phyloP scores from a whole-genome alignment of 2,329 filamentous ascomycete genomes.

The Mollisia scopiformis region DNA sequence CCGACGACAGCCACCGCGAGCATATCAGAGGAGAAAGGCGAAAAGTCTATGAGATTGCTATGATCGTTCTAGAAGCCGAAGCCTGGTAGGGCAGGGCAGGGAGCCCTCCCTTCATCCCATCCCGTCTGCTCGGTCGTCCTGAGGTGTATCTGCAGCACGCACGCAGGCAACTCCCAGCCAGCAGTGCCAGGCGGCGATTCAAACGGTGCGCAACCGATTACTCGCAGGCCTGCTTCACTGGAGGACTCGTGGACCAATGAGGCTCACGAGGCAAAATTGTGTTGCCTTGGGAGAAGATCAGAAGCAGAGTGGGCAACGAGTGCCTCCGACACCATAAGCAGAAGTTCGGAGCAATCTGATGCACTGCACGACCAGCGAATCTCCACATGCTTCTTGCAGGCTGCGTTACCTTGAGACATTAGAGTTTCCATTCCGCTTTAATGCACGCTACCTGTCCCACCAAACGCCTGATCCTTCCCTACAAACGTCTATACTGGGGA shows the following conservation, averaged over 20 bases:
- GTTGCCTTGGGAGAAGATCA: constrained; percentile 11
- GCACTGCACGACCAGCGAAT: constrained; percentile 31
- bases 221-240: background rate
- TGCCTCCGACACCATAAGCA: constrained; percentile 2
- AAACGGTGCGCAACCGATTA: background rate
- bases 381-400: constrained; percentile 8
- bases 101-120: background rate
- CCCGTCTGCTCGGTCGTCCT: background rate
- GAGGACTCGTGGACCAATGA: constrained; percentile 12
- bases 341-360: constrained; percentile 10
- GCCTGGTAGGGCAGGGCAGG: too few species aligned
- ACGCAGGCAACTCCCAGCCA: background rate
- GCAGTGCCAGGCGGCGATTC: background rate
- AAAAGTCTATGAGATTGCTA: background rate
- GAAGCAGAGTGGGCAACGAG: constrained; percentile 5
- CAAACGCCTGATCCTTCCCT: constrained; percentile 21
- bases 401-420: constrained; percentile 11
- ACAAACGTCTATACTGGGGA: background rate
- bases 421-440: constrained; percentile 2
- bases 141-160: background rate
- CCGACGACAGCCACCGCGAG: background rate
- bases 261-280: constrained; percentile 4
- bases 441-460: constrained; percentile 17
- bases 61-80: background rate
- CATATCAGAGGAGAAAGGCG: background rate